Base-by-base conservation (phyloP, 2,329 filamentous ascomycete species). In the Chaetoscypha palmicola region DNA sequence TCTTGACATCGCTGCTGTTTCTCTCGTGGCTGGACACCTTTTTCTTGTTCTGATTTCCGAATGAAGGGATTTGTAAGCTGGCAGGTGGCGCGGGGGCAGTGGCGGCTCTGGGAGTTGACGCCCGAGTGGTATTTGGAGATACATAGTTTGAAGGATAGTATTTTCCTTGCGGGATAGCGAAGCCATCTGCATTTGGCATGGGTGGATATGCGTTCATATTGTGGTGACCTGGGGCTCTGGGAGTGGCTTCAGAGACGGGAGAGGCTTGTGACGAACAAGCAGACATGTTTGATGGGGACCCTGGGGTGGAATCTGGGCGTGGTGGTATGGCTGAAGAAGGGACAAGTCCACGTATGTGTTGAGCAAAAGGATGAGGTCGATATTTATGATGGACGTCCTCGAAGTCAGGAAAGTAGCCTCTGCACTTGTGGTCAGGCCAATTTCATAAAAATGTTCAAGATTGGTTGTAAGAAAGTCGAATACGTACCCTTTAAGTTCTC, bases 131-230 rank as follows among this genome's bases (percentile, higher is more conserved):
- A 35, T 38, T 61, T 11, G 46, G 46, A 64, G 38, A 66, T 51
- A 77, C 73, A 53, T 78, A 81, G 60, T 80, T 80, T 20, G 74
- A 72, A 0, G 77, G 77, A 46, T 81, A 79, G 54, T 81, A 81
- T 61, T 80, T 81, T 19, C 77, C 77, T 62, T 78, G 66, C 0
- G 76, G 73, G 23, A 77, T 61, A 61, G 26, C 20, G 10, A 59
- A 43, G 16, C 48, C 32, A 23, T 53, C 40, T 38, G 50, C 41
- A 42, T 48, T 38, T 10, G 45, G 33, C 5, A 49, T 42, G 4
- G 43, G 39, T 8, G 47, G 41, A 14, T 19, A 34, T 14, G 44
- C 41, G 28, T 43, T 43, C 19, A 35, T 14, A 19, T 38, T 17
- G 12, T 43, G 26, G 12, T 33, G 20, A 12, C 49, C 12, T 16